These are phyloP conservation scores for Suhomyces taliae DNA, from an alignment of 1,139 yeast species.

Conservation along the genomic window DNA sequence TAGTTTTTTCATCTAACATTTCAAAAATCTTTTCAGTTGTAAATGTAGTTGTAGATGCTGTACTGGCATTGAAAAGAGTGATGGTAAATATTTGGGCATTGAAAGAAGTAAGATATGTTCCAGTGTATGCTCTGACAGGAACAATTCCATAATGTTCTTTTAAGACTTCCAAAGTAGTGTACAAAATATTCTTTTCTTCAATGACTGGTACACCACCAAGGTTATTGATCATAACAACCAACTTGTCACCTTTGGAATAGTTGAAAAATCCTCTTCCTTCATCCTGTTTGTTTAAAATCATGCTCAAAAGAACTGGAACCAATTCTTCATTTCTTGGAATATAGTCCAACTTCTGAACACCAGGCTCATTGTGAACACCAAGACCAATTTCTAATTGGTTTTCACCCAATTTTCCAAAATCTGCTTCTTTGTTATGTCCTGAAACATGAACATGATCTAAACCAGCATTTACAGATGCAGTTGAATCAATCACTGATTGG, in stretches of 20 bases:
- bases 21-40: conserved; percentile 36
- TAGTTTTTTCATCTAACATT: conserved; percentile 37
- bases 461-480: conserved; percentile 38
- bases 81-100: conserved; percentile 1
- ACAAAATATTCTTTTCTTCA: conserved; percentile 41
- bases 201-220: conserved; percentile 53
- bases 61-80: conserved; percentile 44
- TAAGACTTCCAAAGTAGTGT: conserved; percentile 31
- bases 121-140: conserved; percentile 1
- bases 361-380: conserved; percentile 58
- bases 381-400: conserved; percentile 49
- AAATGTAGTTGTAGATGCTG: conserved; percentile 26
- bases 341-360: conserved; percentile 37
- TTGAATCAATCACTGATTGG: background rate
- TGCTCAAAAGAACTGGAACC: conserved; percentile 34
- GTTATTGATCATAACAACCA: conserved; percentile 48
- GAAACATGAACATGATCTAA: conserved; percentile 54
- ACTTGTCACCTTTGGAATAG: conserved; percentile 34
- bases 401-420: conserved; percentile 32
- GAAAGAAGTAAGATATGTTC: background rate
- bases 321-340: conserved; percentile 46
- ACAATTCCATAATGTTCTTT: conserved; percentile 32
- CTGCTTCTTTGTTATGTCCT: conserved; percentile 35
- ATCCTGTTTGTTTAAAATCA: conserved; percentile 38
- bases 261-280: conserved; percentile 44